Evolutionary conservation across 257 asterid species (phyloP), one percentile per base, ranked within the genome.

Genomic region (Leptodermis oblonga): DNA sequence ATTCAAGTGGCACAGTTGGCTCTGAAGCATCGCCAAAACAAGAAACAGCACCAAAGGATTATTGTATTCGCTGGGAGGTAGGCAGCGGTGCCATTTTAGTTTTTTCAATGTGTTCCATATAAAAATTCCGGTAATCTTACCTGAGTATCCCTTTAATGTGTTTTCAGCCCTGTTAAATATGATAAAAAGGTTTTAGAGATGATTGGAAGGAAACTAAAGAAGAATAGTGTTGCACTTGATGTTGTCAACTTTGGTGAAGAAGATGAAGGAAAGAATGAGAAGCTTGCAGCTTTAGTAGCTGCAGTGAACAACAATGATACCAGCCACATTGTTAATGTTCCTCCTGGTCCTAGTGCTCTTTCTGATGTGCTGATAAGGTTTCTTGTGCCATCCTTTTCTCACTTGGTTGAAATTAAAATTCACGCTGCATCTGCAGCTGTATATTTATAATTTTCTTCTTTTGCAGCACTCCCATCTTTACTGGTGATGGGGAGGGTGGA

Each of bases 1-100:
- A 91, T 94, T 78, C 99, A 94, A 84, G 96, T 94, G 68, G 99
- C 99, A 9, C 96, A 94, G 85, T 77, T 91, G 82, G 97, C 99
- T 71, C 91, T 94, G 68, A 94, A 94, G 87, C 99, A 94, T 82
- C 92, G 97, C 56, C 99, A 91, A 75, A 94, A 94, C 81, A 94
- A 94, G 86, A 94, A 91, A 84, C 99, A 94, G 52, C 97, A 94
- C 46, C 97, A 91, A 68, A 89, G 99, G 83, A 91, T 94, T 71
- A 91, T 94, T 62, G 97, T 94, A 37, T 94, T 94, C 81, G 92
- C 86, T 58, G 99, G 99, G 85, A 89, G 99, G 99, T 94, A 72
- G 52, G 70, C 14, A 59, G 54, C 34, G 25, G 70, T 37, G 34
- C 7, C 30, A 52, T 68, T 7, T 48, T 66, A 4, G 34, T 72